Evolutionary conservation across 192 early-diverging fungal genomes (phyloP).

Genomic region (Pilobolus umbonatus): DNA sequence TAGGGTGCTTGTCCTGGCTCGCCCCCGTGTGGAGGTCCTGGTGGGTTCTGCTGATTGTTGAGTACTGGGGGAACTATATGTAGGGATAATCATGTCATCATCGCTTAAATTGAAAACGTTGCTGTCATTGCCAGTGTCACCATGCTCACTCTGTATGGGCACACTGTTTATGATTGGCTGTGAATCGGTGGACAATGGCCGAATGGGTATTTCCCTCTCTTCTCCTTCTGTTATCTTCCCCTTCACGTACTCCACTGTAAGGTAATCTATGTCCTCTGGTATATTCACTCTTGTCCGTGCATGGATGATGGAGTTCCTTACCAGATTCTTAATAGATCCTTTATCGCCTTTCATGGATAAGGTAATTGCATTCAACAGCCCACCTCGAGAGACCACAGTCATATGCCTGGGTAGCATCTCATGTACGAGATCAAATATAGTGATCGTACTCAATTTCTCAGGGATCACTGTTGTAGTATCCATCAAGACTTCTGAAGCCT

Average conservation of each 20-base stretch:
- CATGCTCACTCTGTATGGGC: background rate
- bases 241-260: background rate
- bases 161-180: background rate
- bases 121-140: background rate
- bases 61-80: background rate
- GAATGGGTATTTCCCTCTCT: background rate
- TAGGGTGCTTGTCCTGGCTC: background rate
- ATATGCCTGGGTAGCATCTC: constrained; percentile 2
- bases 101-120: too few species aligned
- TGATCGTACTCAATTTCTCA: background rate
- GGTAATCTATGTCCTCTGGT: background rate
- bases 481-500: constrained; percentile 24
- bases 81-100: background rate
- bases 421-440: background rate
- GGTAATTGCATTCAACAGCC: too few species aligned
- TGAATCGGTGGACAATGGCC: background rate
- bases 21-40: background rate
- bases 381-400: too few species aligned
- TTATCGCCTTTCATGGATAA: too few species aligned
- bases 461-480: constrained; percentile 14
- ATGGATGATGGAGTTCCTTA: too few species aligned
- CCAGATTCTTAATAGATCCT: too few species aligned
- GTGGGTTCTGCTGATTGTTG: background rate
- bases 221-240: background rate
- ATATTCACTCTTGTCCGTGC: background rate